Base-by-base conservation (phyloP, 768 basidiomycete species). In the Hygrocybe coccinea region DNA sequence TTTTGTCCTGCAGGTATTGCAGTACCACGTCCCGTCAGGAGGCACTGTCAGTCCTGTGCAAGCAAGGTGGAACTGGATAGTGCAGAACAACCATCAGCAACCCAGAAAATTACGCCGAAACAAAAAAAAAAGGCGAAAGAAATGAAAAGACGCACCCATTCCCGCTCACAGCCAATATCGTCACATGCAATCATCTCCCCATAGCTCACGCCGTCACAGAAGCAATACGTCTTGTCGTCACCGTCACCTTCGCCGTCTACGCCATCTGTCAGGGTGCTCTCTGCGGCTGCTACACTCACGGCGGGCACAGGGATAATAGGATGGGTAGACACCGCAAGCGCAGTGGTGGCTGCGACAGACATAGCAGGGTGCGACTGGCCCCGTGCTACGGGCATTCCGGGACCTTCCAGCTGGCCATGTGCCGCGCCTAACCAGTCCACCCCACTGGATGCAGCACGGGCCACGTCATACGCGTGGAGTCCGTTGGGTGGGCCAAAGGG, bases 141-240 rank as follows among this genome's bases (percentile, higher is more conserved):
- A 3, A 22, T 19, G 4, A 52, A 54, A 45, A 61, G 6, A 85
- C 89, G 67, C 62, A 95, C 93, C 93, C 93, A 97, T 86, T 95
- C 92, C 56, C 78, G 76, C 62, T 86, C 83, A 72, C 93, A 95
- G 44, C 78, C 76, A 15, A 76, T 73, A 63, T 86, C 89, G 68
- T 97, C 93, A 68, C 93, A 97, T 21, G 86, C 93, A 62, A 97
- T 90, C 93, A 97, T 95, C 73, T 94, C 88, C 36, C 94, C 94
- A 62, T 87, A 94, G 64, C 90, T 92, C 57, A 84, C 79, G 15
- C 87, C 76, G 60, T 89, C 78, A 69, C 94, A 97, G 75, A 85
- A 79, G 71, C 94, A 97, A 66, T 97, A 95, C 12, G 79, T 78
- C 62, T 77, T 81, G 51, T 79, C 75, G 64, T 79, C 88, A 39